phyloP scores from a whole-genome alignment of 2,329 filamentous ascomycete genomes.

The Coleophoma crateriformis region DNA sequence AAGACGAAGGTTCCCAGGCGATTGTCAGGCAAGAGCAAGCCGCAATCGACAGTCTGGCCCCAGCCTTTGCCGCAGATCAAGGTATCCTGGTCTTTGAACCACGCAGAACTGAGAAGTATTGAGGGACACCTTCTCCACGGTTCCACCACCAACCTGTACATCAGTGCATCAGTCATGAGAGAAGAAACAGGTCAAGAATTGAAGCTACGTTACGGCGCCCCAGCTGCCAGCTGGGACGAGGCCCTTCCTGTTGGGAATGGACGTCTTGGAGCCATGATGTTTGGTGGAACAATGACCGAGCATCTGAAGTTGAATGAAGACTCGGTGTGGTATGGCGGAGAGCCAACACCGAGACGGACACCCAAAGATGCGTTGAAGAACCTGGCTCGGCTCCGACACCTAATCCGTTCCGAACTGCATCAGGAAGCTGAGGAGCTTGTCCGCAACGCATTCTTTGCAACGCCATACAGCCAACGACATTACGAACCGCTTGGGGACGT shows the following conservation, averaged over 20 bases:
- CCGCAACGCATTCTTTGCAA: conserved; percentile 36
- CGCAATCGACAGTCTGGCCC: no score
- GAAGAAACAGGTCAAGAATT: not conserved
- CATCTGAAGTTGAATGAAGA: conserved; percentile 41
- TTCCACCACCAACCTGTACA: not conserved
- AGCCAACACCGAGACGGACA: conserved; percentile 31
- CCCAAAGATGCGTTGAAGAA: conserved; percentile 31
- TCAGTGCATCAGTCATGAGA: not conserved
- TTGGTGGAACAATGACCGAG: conserved; percentile 37
- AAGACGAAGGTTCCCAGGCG: no score
- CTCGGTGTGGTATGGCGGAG: conserved; percentile 39
- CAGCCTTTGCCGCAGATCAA: no score
- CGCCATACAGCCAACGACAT: conserved; percentile 38
- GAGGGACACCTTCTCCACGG: no score
- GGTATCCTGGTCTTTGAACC: no score
- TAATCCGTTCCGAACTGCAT: conserved; percentile 34
- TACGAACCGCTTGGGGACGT: conserved; percentile 36
- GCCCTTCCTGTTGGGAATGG: conserved; percentile 44
- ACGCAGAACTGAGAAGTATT: no score
- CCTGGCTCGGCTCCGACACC: conserved; percentile 31
- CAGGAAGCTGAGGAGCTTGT: conserved; percentile 35
- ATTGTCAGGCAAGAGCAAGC: no score
- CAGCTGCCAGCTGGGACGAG: conserved; percentile 27
- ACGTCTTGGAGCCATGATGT: conserved; percentile 36
- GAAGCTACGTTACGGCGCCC: conserved; percentile 15